phyloP scores from a whole-genome alignment of 148 eudicot genomes.

The Linanthus parryae region DNA sequence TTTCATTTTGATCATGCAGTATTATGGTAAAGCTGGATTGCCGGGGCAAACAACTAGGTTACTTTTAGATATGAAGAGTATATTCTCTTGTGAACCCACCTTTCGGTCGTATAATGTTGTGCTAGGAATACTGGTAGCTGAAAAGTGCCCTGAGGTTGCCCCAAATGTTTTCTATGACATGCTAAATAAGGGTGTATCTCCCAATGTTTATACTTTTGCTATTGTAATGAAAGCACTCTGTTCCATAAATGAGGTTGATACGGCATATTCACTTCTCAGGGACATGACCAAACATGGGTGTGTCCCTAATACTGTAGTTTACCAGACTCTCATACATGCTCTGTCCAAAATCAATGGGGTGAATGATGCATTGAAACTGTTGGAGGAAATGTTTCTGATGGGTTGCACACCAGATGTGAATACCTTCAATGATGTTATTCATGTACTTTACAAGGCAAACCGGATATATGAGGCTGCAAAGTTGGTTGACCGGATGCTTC shows the following conservation, averaged over 20 bases:
- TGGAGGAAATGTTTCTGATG: slow-evolving; percentile 97
- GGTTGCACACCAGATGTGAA: slow-evolving; percentile 83
- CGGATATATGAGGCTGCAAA: slow-evolving; percentile 82
- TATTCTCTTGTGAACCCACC: slow-evolving; percentile 52
- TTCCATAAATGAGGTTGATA: slow-evolving; percentile 59
- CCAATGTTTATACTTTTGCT: slow-evolving; percentile 70
- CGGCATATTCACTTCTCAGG: slow-evolving; percentile 73
- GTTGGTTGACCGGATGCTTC: slow-evolving; percentile 77
- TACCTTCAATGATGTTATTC: slow-evolving; percentile 78
- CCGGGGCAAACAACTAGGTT: slow-evolving; percentile 92
- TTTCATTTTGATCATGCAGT: slow-evolving; percentile 74
- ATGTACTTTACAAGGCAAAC: slow-evolving; percentile 56
- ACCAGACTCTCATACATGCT: slow-evolving; percentile 76
- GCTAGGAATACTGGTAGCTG: slow-evolving; percentile 63
- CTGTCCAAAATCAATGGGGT: slow-evolving; percentile 55
- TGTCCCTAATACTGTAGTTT: slow-evolving; percentile 79
- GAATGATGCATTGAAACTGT: slow-evolving; percentile 54
- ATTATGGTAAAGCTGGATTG: slow-evolving; percentile 64
- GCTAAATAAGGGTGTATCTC: slow-evolving; percentile 72
- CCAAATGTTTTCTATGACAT: slow-evolving; percentile 78
- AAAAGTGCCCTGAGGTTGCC: slow-evolving; percentile 71
- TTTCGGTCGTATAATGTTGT: slow-evolving; percentile 81
- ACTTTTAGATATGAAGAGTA: slow-evolving; percentile 80
- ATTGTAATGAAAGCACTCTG: slow-evolving; percentile 83
- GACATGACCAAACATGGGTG: slow-evolving; percentile 96